Conservation (phyloP, 352 stramenopile species). For the Phytophthora multivora region DNA sequence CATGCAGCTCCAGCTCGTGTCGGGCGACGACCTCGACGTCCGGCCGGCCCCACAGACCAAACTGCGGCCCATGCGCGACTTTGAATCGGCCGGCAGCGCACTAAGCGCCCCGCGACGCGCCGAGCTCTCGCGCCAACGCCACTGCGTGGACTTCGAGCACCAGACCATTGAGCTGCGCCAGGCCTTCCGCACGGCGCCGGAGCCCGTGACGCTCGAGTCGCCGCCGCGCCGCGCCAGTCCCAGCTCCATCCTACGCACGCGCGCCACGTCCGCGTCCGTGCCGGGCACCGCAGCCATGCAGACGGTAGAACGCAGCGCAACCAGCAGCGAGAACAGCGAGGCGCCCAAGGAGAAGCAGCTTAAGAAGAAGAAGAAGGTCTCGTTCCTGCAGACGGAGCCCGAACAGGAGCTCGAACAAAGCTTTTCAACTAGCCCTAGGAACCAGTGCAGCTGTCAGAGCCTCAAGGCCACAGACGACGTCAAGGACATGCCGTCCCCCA, state of each 20-base stretch:
- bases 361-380: constrained; percentile 63
- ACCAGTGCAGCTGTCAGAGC: constrained; percentile 28
- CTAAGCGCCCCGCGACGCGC: constrained; percentile 46
- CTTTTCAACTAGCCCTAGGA: constrained; percentile 1
- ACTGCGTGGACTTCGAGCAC: constrained; percentile 56
- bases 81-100: constrained; percentile 49
- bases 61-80: constrained; percentile 36
- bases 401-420: constrained; percentile 31
- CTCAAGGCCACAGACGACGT: constrained; percentile 12
- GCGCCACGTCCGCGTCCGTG: constrained; percentile 11
- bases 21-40: constrained; percentile 22
- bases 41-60: constrained; percentile 16
- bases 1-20: constrained; percentile 41
- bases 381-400: constrained; percentile 47
- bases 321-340: constrained; percentile 28
- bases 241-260: constrained; percentile 26
- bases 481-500: constrained; percentile 52
- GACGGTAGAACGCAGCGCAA: constrained; percentile 15
- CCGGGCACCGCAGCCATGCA: background rate
- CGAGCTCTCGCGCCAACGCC: constrained; percentile 54
- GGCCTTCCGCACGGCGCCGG: constrained; percentile 62
- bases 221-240: constrained; percentile 29
- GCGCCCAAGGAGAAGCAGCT: constrained; percentile 34
- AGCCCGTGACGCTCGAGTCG: constrained; percentile 44
- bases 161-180: constrained; percentile 52